Conservation (phyloP, 345 rosid species). For the Aquilaria yunnanensis region DNA sequence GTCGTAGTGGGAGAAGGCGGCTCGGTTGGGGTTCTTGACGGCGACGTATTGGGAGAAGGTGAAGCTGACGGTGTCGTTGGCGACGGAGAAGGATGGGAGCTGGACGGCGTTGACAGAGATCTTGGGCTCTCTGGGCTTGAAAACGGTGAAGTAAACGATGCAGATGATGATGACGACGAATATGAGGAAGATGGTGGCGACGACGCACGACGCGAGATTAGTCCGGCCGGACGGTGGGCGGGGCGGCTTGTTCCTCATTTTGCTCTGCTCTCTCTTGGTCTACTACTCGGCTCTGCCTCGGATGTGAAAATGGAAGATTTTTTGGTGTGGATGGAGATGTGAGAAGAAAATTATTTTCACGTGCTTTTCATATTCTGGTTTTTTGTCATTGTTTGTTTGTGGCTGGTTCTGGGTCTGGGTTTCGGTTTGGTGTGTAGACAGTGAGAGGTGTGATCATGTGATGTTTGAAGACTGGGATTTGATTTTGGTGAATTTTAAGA, state of each 20-base stretch:
- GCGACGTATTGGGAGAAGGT: constrained; percentile 87
- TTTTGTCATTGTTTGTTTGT: not conserved
- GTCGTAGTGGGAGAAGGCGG: constrained; percentile 86
- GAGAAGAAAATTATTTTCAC: too few relatives aligned
- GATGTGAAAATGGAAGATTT: not conserved
- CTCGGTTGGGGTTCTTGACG: constrained; percentile 79
- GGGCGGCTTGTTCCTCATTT: constrained; percentile 27
- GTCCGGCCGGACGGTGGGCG: constrained; percentile 50
- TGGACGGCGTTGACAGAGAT: constrained; percentile 85
- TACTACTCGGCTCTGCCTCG: not conserved
- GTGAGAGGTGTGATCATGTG: too few relatives aligned
- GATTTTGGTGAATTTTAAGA: too few relatives aligned
- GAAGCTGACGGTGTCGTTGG: constrained; percentile 84
- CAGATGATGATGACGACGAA: constrained; percentile 53
- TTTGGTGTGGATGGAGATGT: not conserved
- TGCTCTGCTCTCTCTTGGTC: not conserved
- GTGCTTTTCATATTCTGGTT: not conserved
- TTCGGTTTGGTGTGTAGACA: too few relatives aligned
- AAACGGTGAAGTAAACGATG: constrained; percentile 88
- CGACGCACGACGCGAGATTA: constrained; percentile 89
- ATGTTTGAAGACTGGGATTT: too few relatives aligned
- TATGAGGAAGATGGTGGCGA: constrained; percentile 79
- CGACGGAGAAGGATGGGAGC: constrained; percentile 84
- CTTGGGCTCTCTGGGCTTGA: constrained; percentile 84
- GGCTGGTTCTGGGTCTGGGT: not conserved